phyloP scores from a whole-genome alignment of 2,329 filamentous ascomycete genomes.

The Sclerotinia glacialis region DNA sequence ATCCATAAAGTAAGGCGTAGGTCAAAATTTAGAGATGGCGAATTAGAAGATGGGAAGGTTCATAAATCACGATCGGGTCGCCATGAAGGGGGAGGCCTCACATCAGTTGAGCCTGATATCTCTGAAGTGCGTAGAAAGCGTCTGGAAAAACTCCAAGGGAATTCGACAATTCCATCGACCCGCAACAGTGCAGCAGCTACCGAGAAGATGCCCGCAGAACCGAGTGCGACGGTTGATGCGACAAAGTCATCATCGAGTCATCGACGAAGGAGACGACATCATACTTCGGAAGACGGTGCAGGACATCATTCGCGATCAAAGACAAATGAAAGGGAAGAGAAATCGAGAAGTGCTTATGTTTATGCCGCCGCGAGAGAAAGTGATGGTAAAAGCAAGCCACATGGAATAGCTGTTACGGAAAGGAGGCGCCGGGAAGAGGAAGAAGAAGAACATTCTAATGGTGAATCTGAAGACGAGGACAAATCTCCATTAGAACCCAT shows the following conservation, averaged over 20 bases:
- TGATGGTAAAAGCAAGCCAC: slow-evolving; percentile 15
- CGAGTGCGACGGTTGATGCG: slow-evolving; percentile 31
- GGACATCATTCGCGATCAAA: slow-evolving; percentile 28
- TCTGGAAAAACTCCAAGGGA: slow-evolving; percentile 35
- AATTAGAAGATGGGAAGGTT: slow-evolving; percentile 30
- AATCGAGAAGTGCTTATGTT: slow-evolving; percentile 26
- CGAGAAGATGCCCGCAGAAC: slow-evolving; percentile 32
- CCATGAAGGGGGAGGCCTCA: slow-evolving; percentile 22
- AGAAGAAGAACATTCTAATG: slow-evolving; percentile 29
- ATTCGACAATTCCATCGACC: slow-evolving; percentile 20
- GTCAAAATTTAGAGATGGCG: slow-evolving; percentile 26
- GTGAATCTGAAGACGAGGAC: slow-evolving; percentile 27
- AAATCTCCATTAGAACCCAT: slow-evolving; percentile 21
- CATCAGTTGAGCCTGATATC: slow-evolving; percentile 28
- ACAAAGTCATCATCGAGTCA: slow-evolving; percentile 28
- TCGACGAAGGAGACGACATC: slow-evolving; percentile 28
- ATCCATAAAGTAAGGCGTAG: slow-evolving; percentile 28
- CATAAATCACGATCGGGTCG: slow-evolving; percentile 26
- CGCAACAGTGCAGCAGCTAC: slow-evolving; percentile 25
- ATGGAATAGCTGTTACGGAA: slow-evolving; percentile 26
- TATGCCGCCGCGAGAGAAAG: slow-evolving; percentile 28
- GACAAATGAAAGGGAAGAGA: slow-evolving; percentile 23
- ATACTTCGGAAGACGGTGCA: slow-evolving; percentile 26
- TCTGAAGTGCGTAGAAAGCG: slow-evolving; percentile 32
- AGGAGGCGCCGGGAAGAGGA: slow-evolving; percentile 30